Evolutionary conservation across 2,329 filamentous ascomycete species (phyloP).

Genomic region (Arthrinium puccinioides): DNA sequence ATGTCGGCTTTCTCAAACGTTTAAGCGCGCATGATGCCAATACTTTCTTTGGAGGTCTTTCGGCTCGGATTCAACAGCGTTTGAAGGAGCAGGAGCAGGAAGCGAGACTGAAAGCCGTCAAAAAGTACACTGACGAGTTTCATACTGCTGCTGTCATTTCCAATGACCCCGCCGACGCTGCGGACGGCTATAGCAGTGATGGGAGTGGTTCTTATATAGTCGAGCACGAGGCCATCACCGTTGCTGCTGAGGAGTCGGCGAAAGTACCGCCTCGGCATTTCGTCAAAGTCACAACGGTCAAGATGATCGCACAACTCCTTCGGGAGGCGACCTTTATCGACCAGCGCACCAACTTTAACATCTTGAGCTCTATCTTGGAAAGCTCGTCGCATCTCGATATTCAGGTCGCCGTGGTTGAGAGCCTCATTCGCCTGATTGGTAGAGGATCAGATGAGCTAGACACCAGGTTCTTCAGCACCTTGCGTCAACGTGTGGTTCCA

Average conservation of each 20-base stretch:
- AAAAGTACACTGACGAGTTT: neutral
- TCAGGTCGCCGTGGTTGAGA: conserved; percentile 18
- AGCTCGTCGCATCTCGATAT: conserved; percentile 25
- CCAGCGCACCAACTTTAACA: conserved; percentile 15
- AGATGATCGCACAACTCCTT: conserved; percentile 28
- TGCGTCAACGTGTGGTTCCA: too few species aligned
- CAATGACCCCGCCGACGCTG: neutral
- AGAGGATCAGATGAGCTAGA: too few species aligned
- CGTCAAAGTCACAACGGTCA: conserved; percentile 28
- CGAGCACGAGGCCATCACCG: conserved; percentile 10
- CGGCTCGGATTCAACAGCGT: conserved; percentile 18
- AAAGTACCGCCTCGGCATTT: conserved; percentile 6
- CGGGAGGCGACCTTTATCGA: conserved; percentile 19
- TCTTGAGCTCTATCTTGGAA: conserved; percentile 20
- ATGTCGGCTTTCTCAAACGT: conserved; percentile 14
- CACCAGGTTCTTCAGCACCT: too few species aligned
- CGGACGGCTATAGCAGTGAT: neutral
- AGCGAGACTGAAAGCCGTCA: neutral
- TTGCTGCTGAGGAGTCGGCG: neutral
- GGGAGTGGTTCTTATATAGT: neutral
- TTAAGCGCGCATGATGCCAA: conserved; percentile 18
- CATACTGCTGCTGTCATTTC: neutral
- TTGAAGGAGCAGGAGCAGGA: conserved; percentile 13
- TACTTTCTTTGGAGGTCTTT: conserved; percentile 19
- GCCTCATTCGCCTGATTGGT: too few species aligned